Evolutionary conservation across 768 basidiomycete genomes (phyloP).

Genomic region (Suillus clintonianus): DNA sequence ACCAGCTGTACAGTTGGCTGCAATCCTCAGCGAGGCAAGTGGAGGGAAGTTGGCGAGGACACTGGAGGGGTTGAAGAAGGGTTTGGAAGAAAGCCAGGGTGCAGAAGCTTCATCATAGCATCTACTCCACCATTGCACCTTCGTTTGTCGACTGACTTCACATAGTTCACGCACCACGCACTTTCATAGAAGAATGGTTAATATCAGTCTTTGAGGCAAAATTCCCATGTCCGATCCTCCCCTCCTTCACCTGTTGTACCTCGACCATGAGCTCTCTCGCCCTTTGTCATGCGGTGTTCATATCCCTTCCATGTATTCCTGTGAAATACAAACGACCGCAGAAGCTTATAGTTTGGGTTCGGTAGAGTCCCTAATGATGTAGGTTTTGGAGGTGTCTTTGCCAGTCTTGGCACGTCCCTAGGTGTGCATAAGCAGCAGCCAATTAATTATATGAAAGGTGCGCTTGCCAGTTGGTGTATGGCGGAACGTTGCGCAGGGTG

Average conservation of each 20-base stretch:
- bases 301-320: constrained; percentile 78
- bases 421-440: constrained; percentile 8
- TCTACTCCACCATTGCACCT: neutral
- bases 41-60: constrained; percentile 72
- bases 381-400: constrained; percentile 70
- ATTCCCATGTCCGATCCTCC: constrained; percentile 89
- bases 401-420: constrained; percentile 77
- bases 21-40: constrained; percentile 65
- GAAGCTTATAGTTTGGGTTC: constrained; percentile 69
- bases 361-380: constrained; percentile 42
- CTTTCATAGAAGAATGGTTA: neutral
- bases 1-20: constrained; percentile 73
- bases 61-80: constrained; percentile 71
- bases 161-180: constrained; percentile 2
- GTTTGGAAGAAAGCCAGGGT: constrained; percentile 53
- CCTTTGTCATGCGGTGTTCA: constrained; percentile 93
- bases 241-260: constrained; percentile 72
- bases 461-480: constrained; percentile 84
- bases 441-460: constrained; percentile 5
- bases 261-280: constrained; percentile 67
- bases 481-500: constrained; percentile 82
- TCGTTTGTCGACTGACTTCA: constrained; percentile 7
- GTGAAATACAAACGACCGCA: constrained; percentile 82
- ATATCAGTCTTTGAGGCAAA: constrained; percentile 48
- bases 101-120: constrained; percentile 22